phyloP scores from a whole-genome alignment of 345 rosid species.

The Triadica sebifera region DNA sequence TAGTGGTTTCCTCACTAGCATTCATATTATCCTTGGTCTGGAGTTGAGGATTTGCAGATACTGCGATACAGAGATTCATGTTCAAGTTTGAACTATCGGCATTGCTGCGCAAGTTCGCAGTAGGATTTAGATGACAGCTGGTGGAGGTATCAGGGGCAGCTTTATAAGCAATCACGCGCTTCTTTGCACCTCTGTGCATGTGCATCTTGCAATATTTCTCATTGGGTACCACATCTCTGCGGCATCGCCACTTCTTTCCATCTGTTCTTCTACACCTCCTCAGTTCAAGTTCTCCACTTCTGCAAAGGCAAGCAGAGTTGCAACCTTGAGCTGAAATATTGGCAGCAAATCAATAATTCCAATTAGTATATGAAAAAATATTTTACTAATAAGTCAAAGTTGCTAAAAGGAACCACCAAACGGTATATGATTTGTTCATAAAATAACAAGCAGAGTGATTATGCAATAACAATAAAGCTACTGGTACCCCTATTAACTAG shows the following conservation, averaged over 20 bases:
- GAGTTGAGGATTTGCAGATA: constrained; percentile 27
- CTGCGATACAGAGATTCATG: constrained; percentile 37
- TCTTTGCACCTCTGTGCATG: constrained; percentile 65
- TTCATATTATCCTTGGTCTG: constrained; percentile 28
- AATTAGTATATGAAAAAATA: background rate
- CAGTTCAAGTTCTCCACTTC: constrained; percentile 39
- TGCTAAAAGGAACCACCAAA: background rate
- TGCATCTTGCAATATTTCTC: constrained; percentile 67
- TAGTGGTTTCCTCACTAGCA: constrained; percentile 43
- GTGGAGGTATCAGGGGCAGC: background rate
- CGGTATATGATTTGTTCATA: background rate
- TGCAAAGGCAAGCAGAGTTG: constrained; percentile 20
- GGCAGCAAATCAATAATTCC: background rate
- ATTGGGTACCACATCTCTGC: constrained; percentile 43
- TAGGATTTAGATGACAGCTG: background rate
- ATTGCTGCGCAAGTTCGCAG: background rate
- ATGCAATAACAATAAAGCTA: background rate
- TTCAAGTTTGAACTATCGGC: constrained; percentile 3
- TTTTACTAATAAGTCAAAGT: background rate
- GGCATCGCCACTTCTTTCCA: constrained; percentile 81
- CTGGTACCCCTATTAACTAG: background rate
- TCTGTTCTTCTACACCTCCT: constrained; percentile 79
- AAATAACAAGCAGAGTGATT: background rate
- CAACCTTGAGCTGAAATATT: constrained; percentile 26
- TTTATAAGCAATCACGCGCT: constrained; percentile 8